phyloP scores from a whole-genome alignment of 306 rosid species.

The Fragaria ananassa region DNA sequence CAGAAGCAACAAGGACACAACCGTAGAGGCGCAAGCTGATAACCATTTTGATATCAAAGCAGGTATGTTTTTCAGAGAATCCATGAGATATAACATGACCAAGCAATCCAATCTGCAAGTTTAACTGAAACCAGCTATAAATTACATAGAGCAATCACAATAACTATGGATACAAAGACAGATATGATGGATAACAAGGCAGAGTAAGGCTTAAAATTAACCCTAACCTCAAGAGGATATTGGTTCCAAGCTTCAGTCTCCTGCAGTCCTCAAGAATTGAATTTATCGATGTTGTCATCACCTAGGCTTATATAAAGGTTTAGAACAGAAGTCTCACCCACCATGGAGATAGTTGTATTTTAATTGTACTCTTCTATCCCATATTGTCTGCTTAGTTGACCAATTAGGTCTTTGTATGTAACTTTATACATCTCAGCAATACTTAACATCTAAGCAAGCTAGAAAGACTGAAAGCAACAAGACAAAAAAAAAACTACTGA shows the following conservation, averaged over 20 bases:
- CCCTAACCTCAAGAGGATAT: neutral
- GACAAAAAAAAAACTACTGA: too few relatives aligned
- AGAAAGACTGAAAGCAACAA: too few relatives aligned
- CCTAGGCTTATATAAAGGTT: neutral
- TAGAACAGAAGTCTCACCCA: too few relatives aligned
- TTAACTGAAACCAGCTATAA: neutral
- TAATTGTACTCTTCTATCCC: too few relatives aligned
- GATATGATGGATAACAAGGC: neutral
- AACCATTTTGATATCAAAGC: neutral
- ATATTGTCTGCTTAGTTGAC: too few relatives aligned
- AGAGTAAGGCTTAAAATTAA: neutral
- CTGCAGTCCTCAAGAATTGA: neutral
- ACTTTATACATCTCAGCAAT: too few relatives aligned
- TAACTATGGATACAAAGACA: neutral
- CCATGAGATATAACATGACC: neutral
- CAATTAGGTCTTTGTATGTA: too few relatives aligned
- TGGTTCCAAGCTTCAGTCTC: neutral
- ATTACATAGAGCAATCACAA: neutral
- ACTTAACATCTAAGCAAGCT: too few relatives aligned
- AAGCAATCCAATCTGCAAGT: neutral
- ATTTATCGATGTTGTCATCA: neutral
- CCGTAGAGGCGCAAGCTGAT: neutral
- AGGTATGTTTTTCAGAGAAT: conserved; percentile 4
- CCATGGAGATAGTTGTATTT: too few relatives aligned
- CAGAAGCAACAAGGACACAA: neutral